Conservation (phyloP, 2,329 filamentous ascomycete species). For the Alternaria viburni region DNA sequence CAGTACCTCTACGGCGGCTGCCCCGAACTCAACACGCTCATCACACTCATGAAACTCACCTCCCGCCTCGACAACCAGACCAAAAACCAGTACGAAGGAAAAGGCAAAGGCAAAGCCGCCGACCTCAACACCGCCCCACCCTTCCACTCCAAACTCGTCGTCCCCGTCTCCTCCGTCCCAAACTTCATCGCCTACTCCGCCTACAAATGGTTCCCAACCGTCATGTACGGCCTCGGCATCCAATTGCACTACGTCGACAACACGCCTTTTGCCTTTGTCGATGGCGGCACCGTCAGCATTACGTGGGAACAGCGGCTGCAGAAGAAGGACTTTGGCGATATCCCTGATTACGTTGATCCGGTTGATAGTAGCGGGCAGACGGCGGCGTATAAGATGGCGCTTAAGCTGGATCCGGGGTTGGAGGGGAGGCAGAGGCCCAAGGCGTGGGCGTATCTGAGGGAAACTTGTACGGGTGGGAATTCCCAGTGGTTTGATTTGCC, state of each 20-base stretch:
- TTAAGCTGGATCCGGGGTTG: not conserved
- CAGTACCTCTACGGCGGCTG: conserved; percentile 11
- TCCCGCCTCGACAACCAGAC: not conserved
- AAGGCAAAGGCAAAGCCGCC: not conserved
- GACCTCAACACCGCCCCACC: rapidly evolving
- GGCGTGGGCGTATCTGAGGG: not conserved
- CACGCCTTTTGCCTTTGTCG: not conserved
- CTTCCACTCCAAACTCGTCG: conserved; percentile 15
- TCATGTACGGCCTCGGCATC: conserved; percentile 23
- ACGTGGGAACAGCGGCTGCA: conserved; percentile 28
- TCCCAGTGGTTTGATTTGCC: not conserved
- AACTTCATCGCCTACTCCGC: conserved; percentile 13
- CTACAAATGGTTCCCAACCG: conserved; percentile 21
- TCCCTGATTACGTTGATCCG: not conserved
- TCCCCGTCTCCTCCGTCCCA: conserved; percentile 14
- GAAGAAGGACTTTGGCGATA: conserved; percentile 18
- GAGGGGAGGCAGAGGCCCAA: not conserved
- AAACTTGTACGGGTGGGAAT: not conserved
- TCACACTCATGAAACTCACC: conserved; percentile 22
- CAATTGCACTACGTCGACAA: conserved; percentile 18
- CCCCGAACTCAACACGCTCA: conserved; percentile 10
- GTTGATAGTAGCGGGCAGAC: not conserved
- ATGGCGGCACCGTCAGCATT: not conserved
- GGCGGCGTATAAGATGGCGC: not conserved
- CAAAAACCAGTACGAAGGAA: not conserved